A percentile compares a stretch with the other conserved stretches of the same genome.
These are phyloP conservation scores for Cicer yamashitae DNA, from an alignment of 306 rosid genomes.

Conservation along the genomic window DNA sequence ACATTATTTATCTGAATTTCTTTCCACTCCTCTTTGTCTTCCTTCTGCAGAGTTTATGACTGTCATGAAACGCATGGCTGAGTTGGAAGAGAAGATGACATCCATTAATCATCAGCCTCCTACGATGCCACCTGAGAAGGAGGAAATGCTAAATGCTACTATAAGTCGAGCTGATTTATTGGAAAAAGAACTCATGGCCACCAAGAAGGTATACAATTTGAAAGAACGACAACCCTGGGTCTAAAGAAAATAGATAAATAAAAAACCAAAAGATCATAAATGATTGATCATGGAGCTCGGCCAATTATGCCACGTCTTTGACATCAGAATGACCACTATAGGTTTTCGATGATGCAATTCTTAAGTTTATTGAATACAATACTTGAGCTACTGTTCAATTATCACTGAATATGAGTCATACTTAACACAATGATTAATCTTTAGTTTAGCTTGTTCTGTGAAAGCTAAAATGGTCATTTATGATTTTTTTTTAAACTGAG, in stretches of 20 bases:
- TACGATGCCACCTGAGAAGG: conserved; percentile 73
- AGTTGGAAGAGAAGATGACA: conserved; percentile 68
- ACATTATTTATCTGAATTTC: not conserved
- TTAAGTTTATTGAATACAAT: not conserved
- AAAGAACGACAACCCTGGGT: not conserved
- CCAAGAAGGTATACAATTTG: conserved; percentile 67
- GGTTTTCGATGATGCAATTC: not conserved
- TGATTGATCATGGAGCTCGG: not conserved
- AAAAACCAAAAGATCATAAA: not conserved
- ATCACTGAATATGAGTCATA: not conserved
- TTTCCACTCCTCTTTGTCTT: conserved; percentile 39
- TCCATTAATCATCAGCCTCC: conserved; percentile 56
- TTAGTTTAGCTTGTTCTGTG: not conserved
- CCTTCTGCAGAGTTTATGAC: conserved; percentile 54
- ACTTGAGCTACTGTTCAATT: not conserved
- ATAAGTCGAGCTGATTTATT: conserved; percentile 59
- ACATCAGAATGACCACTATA: not conserved
- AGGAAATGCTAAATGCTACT: conserved; percentile 67
- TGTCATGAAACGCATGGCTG: conserved; percentile 85
- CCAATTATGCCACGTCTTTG: not conserved
- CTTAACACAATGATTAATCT: not conserved
- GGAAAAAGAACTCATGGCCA: conserved; percentile 68
- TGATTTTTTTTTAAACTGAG: not conserved
- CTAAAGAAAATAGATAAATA: not conserved
- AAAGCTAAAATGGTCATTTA: not conserved